phyloP scores from a whole-genome alignment of 257 asterid species.

The Przewalskia tangutica region DNA sequence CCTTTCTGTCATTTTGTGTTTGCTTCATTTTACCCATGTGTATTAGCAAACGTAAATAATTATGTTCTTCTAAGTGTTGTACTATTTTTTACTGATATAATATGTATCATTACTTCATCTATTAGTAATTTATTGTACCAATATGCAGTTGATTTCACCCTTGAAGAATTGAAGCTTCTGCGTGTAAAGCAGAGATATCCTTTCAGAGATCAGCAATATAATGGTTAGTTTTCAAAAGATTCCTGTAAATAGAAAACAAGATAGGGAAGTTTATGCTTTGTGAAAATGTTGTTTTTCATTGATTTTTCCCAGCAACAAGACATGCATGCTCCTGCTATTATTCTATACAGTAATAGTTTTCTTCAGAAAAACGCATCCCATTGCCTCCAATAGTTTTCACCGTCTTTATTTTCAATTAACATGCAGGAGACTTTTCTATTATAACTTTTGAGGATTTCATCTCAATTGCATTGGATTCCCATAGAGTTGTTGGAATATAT shows the following conservation, averaged over 20 bases:
- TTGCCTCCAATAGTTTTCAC: background rate
- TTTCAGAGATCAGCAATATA: conserved; percentile 79
- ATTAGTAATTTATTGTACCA: background rate
- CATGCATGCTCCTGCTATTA: background rate
- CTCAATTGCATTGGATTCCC: conserved; percentile 77
- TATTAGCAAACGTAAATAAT: background rate
- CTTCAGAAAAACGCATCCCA: background rate
- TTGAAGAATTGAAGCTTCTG: conserved; percentile 65
- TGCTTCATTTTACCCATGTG: background rate
- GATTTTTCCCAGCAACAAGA: background rate
- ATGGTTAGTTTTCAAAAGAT: conserved; percentile 41
- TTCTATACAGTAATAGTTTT: background rate
- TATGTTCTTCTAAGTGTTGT: background rate
- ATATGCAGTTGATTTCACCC: conserved; percentile 77
- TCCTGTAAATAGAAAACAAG: background rate
- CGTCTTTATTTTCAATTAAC: background rate
- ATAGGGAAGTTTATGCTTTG: background rate
- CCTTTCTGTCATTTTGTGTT: background rate
- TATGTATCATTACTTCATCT: background rate
- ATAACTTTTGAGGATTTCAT: conserved; percentile 84
- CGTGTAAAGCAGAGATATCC: conserved; percentile 68
- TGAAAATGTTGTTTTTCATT: background rate
- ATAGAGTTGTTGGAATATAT: conserved; percentile 87
- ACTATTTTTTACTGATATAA: background rate
- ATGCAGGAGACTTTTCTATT: conserved; percentile 72